A percentile compares a stretch with the other conserved stretches of the same genome.
Evolutionary conservation across 768 basidiomycete genomes (phyloP).

Genomic region (Fomitopsis serialis): DNA sequence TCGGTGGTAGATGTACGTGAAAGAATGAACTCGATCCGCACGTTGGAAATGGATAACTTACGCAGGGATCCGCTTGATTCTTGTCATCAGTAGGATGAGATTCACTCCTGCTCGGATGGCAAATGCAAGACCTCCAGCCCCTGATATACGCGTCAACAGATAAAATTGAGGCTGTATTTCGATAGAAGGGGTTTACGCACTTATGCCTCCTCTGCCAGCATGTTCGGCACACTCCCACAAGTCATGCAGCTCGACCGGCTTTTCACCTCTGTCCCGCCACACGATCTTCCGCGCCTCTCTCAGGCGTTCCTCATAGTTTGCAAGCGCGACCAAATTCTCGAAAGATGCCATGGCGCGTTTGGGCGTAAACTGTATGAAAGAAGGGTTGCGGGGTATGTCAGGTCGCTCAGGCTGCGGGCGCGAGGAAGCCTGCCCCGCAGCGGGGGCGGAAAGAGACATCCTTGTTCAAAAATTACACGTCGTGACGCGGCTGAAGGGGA

Average conservation of each 20-base stretch:
- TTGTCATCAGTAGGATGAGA: constrained; percentile 69
- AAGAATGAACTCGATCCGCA: not conserved
- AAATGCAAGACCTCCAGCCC: constrained; percentile 78
- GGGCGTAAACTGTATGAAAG: constrained; percentile 48
- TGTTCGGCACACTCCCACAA: constrained; percentile 66
- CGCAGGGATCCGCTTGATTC: constrained; percentile 64
- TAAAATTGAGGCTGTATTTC: not conserved
- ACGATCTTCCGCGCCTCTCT: constrained; percentile 73
- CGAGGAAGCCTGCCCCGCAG: not conserved
- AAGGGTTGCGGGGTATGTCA: constrained; percentile 17
- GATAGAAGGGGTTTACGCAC: constrained; percentile 41
- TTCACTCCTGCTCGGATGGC: constrained; percentile 81
- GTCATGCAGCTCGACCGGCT: constrained; percentile 59
- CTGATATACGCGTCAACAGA: constrained; percentile 30
- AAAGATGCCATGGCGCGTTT: constrained; percentile 66
- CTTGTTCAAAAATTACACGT: not conserved
- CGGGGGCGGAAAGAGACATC: not conserved
- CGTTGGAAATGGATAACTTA: constrained; percentile 25
- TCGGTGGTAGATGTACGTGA: not conserved
- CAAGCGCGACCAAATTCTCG: constrained; percentile 79
- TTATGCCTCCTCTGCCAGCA: constrained; percentile 61
- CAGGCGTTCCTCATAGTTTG: constrained; percentile 76
- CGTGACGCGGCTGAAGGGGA: too few species aligned
- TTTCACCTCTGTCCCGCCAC: constrained; percentile 77
- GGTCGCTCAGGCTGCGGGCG: not conserved